Evolutionary conservation across 2,329 filamentous ascomycete genomes (phyloP).

Genomic region (Sporothrix schenckii): DNA sequence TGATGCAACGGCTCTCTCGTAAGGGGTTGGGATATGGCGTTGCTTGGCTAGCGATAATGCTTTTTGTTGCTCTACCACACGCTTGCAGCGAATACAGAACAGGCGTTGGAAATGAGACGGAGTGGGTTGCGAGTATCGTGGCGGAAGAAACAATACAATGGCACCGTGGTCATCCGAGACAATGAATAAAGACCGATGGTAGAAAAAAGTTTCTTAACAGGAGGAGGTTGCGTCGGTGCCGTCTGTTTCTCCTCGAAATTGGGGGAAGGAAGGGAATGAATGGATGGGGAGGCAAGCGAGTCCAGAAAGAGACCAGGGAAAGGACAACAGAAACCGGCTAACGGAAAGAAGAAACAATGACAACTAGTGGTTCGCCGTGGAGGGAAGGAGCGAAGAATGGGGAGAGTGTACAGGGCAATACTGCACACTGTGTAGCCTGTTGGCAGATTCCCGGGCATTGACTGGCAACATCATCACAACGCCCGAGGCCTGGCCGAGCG

Average conservation of each 20-base stretch:
- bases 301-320: neutral
- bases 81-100: neutral
- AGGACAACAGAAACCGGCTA: slow-evolving; percentile 25
- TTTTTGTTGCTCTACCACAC: neutral
- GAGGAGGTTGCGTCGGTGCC: slow-evolving; percentile 20
- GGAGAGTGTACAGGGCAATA: neutral
- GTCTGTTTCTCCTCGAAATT: slow-evolving; percentile 9
- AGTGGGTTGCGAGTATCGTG: slow-evolving; percentile 12
- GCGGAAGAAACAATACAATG: neutral
- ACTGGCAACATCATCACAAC: neutral
- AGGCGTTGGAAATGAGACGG: slow-evolving; percentile 1
- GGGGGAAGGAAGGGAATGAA: neutral
- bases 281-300: neutral
- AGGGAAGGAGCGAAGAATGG: neutral
- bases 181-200: slow-evolving; percentile 3
- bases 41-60: slow-evolving; percentile 6
- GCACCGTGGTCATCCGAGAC: slow-evolving; percentile 25
- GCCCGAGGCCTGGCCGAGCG: slow-evolving; percentile 6
- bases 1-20: neutral
- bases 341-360: slow-evolving; percentile 21
- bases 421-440: slow-evolving; percentile 3
- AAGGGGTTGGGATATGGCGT: slow-evolving; percentile 4
- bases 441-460: neutral
- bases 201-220: slow-evolving; percentile 16
- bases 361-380: neutral